These are phyloP conservation scores for Entomortierella chlamydospora DNA, from an alignment of 192 early-diverging fungal genomes.

Conservation along the genomic window DNA sequence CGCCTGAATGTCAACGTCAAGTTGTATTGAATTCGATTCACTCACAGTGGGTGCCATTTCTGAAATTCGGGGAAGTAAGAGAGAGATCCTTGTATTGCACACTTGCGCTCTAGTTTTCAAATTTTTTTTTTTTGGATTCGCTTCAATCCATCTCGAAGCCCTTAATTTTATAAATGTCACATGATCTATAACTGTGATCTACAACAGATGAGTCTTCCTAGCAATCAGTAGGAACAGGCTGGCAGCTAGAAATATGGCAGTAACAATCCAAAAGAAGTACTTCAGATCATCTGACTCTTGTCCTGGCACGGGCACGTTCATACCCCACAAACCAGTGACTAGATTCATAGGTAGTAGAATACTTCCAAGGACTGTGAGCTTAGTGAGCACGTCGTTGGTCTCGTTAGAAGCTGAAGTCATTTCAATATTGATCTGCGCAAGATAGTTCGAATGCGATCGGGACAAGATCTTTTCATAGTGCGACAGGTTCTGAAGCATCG, in stretches of 20 bases:
- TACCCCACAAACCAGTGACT: constrained; percentile 78
- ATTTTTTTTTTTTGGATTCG: constrained; percentile 18
- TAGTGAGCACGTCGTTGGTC: constrained; percentile 90
- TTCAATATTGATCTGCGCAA: constrained; percentile 83
- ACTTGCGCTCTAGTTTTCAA: constrained; percentile 27
- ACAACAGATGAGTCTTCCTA: constrained; percentile 41
- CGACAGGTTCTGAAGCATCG: constrained; percentile 81
- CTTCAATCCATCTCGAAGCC: constrained; percentile 20
- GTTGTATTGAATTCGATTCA: constrained; percentile 9
- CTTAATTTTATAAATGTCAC: constrained; percentile 3
- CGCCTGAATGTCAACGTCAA: neutral
- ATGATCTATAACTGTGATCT: neutral
- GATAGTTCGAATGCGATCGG: constrained; percentile 79
- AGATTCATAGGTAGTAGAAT: constrained; percentile 93
- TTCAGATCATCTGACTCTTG: constrained; percentile 58
- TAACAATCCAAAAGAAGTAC: constrained; percentile 70
- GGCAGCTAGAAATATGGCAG: constrained; percentile 41
- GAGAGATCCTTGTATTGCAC: constrained; percentile 20
- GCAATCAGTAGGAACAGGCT: constrained; percentile 45
- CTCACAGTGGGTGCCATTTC: constrained; percentile 58
- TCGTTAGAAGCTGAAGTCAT: constrained; percentile 79
- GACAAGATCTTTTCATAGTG: constrained; percentile 80
- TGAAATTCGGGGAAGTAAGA: constrained; percentile 54
- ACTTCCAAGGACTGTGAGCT: constrained; percentile 88
- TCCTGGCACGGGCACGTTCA: constrained; percentile 77